A percentile compares a stretch with the other conserved stretches of the same genome.
These are phyloP conservation scores for Irpex sp. DNA, from an alignment of 1,284 basidiomycete genomes.

Conservation along the genomic window DNA sequence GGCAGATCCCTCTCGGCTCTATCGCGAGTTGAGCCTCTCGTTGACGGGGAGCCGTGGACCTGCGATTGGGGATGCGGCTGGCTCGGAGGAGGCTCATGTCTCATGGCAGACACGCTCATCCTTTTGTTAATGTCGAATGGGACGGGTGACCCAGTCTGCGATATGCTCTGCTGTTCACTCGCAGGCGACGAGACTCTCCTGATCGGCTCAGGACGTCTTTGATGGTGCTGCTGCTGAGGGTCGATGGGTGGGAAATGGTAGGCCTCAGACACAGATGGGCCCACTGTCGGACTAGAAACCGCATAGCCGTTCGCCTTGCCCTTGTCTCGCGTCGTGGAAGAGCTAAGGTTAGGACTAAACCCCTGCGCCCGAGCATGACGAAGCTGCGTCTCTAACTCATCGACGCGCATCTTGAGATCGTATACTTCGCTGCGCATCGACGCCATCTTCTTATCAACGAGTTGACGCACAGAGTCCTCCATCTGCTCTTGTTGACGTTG, in stretches of 20 bases:
- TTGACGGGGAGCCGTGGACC: background rate
- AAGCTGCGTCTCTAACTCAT: constrained; percentile 29
- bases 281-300: constrained; percentile 27
- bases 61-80: background rate
- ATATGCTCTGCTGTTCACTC: constrained; percentile 31
- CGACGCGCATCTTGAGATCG: constrained; percentile 46
- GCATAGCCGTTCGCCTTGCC: constrained; percentile 34
- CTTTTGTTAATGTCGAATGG: constrained; percentile 45
- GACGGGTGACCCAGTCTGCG: constrained; percentile 40
- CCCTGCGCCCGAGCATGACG: constrained; percentile 16
- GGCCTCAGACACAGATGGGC: constrained; percentile 29
- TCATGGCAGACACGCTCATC: constrained; percentile 44
- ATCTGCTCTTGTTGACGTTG: constrained; percentile 55
- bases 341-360: constrained; percentile 20
- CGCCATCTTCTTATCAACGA: constrained; percentile 55
- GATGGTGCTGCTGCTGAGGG: constrained; percentile 6
- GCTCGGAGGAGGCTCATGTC: constrained; percentile 35
- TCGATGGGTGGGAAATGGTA: constrained; percentile 47
- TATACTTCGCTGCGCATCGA: constrained; percentile 55
- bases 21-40: background rate
- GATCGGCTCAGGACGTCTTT: constrained; percentile 13
- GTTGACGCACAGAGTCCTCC: constrained; percentile 49
- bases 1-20: background rate
- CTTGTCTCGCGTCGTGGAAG: constrained; percentile 20
- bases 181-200: constrained; percentile 21